Evolutionary conservation across 2,329 filamentous ascomycete species (phyloP).

Genomic region (Verticillium albo-atrum): DNA sequence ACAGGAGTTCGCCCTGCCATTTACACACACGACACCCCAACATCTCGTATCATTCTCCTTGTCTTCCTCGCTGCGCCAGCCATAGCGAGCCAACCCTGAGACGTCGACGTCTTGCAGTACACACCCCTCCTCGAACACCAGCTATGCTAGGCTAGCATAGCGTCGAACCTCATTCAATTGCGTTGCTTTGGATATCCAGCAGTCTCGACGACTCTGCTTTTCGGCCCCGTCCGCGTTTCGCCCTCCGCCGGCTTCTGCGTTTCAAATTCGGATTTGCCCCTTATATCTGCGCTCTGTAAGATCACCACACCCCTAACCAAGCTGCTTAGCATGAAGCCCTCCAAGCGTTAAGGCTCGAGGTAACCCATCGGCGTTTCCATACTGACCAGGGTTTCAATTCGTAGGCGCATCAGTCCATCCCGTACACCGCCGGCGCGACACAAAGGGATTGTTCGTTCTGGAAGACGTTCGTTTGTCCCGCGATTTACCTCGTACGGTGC

Average conservation of each 20-base stretch:
- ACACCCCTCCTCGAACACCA: background rate
- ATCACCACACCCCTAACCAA: background rate
- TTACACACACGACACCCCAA: background rate
- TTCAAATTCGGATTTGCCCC: background rate
- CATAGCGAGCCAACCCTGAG: background rate
- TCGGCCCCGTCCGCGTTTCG: background rate
- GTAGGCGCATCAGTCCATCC: background rate
- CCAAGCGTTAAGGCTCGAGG: background rate
- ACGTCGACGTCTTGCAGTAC: background rate
- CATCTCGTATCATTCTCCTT: background rate
- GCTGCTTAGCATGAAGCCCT: background rate
- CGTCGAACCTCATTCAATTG: background rate
- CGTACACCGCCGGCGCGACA: background rate
- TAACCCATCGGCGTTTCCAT: background rate
- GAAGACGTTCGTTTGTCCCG: background rate
- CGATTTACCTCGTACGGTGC: background rate
- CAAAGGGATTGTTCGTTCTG: background rate
- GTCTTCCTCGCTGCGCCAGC: background rate
- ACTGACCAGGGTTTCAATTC: background rate
- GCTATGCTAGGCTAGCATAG: background rate
- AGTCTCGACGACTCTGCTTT: background rate
- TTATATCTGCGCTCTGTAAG: background rate
- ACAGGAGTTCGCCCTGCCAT: background rate
- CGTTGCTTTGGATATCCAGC: background rate
- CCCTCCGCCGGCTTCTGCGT: background rate